A percentile compares a stretch with the other conserved stretches of the same genome.
These are phyloP conservation scores for Corymbia citriodora DNA, from an alignment of 441 rosid genomes.

Conservation along the genomic window DNA sequence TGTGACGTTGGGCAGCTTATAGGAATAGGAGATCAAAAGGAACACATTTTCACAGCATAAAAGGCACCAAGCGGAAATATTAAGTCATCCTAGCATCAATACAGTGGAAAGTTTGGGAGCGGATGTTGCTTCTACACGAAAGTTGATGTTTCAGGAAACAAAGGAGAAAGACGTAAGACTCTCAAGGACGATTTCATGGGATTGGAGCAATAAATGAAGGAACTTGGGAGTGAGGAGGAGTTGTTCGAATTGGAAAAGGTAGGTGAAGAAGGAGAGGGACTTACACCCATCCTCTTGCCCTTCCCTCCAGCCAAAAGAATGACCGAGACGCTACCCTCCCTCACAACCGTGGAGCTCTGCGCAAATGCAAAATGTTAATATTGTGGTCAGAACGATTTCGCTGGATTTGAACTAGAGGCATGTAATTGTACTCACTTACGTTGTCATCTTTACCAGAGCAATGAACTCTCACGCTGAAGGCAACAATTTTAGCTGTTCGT, in stretches of 20 bases:
- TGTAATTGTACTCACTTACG: not conserved
- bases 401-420: not conserved
- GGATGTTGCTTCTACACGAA: not conserved
- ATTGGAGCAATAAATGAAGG: not conserved
- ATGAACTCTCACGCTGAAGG: not conserved
- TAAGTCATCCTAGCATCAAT: not conserved
- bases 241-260: not conserved
- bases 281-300: conserved; percentile 96
- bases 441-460: not conserved
- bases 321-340: conserved; percentile 78
- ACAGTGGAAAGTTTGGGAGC: not conserved
- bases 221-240: not conserved
- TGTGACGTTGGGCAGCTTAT: not conserved
- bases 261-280: conserved; percentile 2
- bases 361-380: not conserved
- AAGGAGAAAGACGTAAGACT: not conserved
- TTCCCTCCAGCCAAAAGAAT: conserved; percentile 89
- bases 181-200: not conserved
- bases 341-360: conserved; percentile 20
- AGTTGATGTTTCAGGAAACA: not conserved
- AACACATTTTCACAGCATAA: not conserved
- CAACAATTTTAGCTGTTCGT: not conserved
- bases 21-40: not conserved
- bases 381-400: not conserved
- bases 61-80: not conserved